These are phyloP conservation scores for Paxillus rubicundulus DNA, from an alignment of 768 basidiomycete species.

Conservation along the genomic window DNA sequence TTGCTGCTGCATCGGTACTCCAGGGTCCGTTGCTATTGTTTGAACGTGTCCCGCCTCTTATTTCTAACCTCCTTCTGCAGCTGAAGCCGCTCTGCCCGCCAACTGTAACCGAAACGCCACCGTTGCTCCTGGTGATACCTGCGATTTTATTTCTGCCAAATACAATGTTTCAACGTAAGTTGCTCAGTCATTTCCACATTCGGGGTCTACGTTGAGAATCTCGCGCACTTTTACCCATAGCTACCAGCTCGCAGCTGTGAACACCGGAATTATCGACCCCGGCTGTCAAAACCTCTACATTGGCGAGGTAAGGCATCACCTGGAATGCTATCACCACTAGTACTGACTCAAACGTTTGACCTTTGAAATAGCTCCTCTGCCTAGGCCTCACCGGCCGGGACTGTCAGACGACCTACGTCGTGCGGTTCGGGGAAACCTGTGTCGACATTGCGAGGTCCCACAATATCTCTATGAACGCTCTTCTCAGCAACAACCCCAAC, in stretches of 20 bases:
- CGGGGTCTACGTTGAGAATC: background rate
- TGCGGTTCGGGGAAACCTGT: constrained; percentile 53
- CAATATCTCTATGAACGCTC: constrained; percentile 42
- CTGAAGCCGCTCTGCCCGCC: constrained; percentile 41
- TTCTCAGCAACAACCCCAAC: constrained; percentile 66
- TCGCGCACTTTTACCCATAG: constrained; percentile 22
- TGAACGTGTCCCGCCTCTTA: background rate
- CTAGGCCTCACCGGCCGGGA: constrained; percentile 57
- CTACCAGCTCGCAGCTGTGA: constrained; percentile 58
- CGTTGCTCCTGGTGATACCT: constrained; percentile 55
- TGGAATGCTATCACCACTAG: background rate
- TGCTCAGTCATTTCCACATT: background rate
- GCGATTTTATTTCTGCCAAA: constrained; percentile 61
- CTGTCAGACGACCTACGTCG: constrained; percentile 50
- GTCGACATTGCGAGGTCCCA: constrained; percentile 37
- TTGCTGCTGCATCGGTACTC: constrained; percentile 11
- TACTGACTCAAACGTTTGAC: background rate
- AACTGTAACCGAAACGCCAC: constrained; percentile 62
- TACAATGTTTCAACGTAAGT: constrained; percentile 63
- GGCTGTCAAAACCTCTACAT: constrained; percentile 55
- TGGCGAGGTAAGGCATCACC: constrained; percentile 40
- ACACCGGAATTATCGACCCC: constrained; percentile 45
- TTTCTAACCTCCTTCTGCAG: constrained; percentile 29
- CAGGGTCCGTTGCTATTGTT: constrained; percentile 15
- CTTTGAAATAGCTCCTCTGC: constrained; percentile 43